Conservation (phyloP, 2,329 filamentous ascomycete species). For the Macroventuria anomochaeta region DNA sequence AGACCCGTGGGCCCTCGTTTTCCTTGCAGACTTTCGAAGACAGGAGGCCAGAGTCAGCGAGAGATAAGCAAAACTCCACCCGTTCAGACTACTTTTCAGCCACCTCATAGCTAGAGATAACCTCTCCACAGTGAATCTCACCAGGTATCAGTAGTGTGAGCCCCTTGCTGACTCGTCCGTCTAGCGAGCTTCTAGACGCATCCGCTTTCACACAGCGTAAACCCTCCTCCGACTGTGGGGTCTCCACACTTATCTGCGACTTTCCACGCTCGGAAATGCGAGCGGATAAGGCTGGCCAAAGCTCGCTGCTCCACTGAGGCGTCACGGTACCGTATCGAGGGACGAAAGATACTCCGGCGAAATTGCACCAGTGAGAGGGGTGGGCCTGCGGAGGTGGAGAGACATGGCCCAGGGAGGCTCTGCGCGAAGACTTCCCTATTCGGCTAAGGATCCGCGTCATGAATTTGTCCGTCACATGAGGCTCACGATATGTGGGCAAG, state of each 20-base stretch:
- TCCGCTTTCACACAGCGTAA: conserved; percentile 19
- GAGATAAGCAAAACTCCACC: conserved; percentile 30
- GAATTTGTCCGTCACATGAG: conserved; percentile 22
- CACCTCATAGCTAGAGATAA: conserved; percentile 10
- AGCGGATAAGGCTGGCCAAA: conserved; percentile 25
- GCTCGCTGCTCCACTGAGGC: conserved; percentile 15
- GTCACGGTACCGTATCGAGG: conserved; percentile 18
- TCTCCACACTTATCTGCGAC: conserved; percentile 25
- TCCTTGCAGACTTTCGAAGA: conserved; percentile 19
- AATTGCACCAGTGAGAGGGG: conserved; percentile 21
- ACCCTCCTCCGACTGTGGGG: conserved; percentile 27
- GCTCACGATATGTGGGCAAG: conserved; percentile 17
- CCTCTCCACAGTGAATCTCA: conserved; percentile 5
- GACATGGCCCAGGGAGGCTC: conserved; percentile 1
- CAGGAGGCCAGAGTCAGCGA: conserved; percentile 17
- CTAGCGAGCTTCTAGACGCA: conserved; percentile 34
- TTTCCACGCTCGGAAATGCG: conserved; percentile 15
- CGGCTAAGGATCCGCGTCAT: conserved; percentile 21
- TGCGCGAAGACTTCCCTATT: conserved; percentile 16
- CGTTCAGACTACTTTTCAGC: conserved; percentile 15
- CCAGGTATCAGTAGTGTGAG: conserved; percentile 8
- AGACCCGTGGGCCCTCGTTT: conserved; percentile 16
- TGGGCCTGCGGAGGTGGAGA: conserved; percentile 10
- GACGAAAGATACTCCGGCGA: conserved; percentile 18
- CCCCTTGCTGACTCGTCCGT: conserved; percentile 29